These are phyloP conservation scores for Chamaenerion angustifolium DNA, from an alignment of 345 rosid species.

Conservation along the genomic window DNA sequence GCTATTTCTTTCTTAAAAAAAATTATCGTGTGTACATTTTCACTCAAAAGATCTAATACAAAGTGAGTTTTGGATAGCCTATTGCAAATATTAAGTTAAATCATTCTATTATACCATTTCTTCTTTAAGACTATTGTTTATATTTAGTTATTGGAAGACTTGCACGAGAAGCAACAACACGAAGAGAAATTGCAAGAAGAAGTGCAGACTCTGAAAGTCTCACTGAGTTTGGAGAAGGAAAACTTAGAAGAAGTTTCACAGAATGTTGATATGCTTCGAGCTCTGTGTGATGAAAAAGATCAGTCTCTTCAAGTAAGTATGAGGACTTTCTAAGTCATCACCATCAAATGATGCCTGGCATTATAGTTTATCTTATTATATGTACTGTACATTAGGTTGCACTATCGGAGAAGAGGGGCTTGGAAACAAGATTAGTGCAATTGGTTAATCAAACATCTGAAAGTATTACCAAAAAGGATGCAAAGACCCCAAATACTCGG, in stretches of 20 bases:
- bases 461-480: constrained; percentile 29
- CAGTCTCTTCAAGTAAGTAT: constrained; percentile 42
- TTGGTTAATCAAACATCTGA: constrained; percentile 27
- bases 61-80: no score
- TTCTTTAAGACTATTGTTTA: constrained; percentile 3
- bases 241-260: constrained; percentile 29
- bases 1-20: neutral
- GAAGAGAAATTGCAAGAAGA: constrained; percentile 57
- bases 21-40: neutral
- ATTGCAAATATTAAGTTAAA: no score
- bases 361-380: constrained; percentile 2
- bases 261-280: constrained; percentile 47
- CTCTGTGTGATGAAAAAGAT: constrained; percentile 53
- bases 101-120: no score
- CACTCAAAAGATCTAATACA: no score
- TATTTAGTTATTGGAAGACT: constrained; percentile 52
- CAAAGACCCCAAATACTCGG: constrained; percentile 33
- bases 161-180: constrained; percentile 50
- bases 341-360: neutral
- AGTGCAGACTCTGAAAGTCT: constrained; percentile 40
- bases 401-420: constrained; percentile 38
- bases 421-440: constrained; percentile 45
- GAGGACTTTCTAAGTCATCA: neutral
- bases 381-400: constrained; percentile 31
- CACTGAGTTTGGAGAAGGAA: constrained; percentile 53